These are phyloP conservation scores for Croton laevigatus DNA, from an alignment of 441 rosid genomes.

Conservation along the genomic window DNA sequence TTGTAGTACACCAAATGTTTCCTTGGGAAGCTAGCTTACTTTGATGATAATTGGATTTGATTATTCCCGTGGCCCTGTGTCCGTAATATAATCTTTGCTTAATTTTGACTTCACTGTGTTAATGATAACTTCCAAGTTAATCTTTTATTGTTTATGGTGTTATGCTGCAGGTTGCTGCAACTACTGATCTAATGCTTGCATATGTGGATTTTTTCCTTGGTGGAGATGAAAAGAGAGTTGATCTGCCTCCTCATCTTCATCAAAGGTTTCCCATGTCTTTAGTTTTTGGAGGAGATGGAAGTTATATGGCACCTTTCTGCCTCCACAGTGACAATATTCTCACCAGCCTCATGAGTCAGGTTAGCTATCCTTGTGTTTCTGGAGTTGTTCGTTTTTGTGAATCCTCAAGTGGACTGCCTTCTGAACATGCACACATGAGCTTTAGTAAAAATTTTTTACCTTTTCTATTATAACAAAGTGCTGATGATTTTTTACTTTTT, in stretches of 20 bases:
- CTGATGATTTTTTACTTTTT: constrained; percentile 18
- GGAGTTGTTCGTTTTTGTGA: constrained; percentile 12
- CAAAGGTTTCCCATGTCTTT: constrained; percentile 74
- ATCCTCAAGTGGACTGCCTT: constrained; percentile 1
- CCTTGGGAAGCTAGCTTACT: background rate
- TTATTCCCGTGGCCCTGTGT: background rate
- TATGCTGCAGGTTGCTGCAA: constrained; percentile 65
- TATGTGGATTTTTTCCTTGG: constrained; percentile 86
- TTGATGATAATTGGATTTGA: background rate
- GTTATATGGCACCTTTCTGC: constrained; percentile 81
- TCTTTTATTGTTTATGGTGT: background rate
- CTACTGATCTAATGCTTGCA: constrained; percentile 76
- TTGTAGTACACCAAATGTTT: background rate
- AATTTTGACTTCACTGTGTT: background rate
- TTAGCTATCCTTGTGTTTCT: constrained; percentile 24
- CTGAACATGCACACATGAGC: background rate
- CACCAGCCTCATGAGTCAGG: constrained; percentile 86
- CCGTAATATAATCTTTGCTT: background rate
- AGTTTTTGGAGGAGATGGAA: constrained; percentile 85
- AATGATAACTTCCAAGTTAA: constrained; percentile 2
- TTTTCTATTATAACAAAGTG: constrained; percentile 9
- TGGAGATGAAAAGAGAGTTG: constrained; percentile 86
- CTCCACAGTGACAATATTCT: constrained; percentile 77
- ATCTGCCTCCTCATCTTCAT: constrained; percentile 70
- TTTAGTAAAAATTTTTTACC: background rate